Conservation (phyloP, 305 asterid genomes). For the Fraxinus albicans region DNA sequence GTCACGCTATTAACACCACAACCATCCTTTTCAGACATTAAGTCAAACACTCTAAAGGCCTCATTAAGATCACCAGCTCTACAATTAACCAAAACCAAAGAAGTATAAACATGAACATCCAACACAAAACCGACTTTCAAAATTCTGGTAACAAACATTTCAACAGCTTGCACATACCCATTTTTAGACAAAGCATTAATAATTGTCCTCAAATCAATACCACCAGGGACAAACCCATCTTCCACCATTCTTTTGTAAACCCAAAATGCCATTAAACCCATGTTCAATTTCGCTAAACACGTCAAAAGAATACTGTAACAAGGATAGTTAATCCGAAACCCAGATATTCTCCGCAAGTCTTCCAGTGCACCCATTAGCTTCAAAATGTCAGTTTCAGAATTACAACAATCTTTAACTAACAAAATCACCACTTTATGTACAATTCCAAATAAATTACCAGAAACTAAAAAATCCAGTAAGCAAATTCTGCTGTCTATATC, state of each 20-base stretch:
- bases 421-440: constrained; percentile 33
- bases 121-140: constrained; percentile 35
- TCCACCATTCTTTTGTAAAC: constrained; percentile 38
- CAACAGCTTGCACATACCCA: constrained; percentile 39
- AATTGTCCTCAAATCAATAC: constrained; percentile 38
- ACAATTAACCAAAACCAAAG: constrained; percentile 44
- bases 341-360: constrained; percentile 29
- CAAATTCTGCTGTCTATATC: constrained; percentile 33
- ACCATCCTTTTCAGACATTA: constrained; percentile 38
- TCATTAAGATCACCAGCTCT: constrained; percentile 33
- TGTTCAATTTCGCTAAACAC: constrained; percentile 39
- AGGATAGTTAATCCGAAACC: constrained; percentile 48
- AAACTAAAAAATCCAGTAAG: constrained; percentile 24
- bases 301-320: constrained; percentile 43
- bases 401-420: constrained; percentile 33
- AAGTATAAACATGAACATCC: constrained; percentile 41
- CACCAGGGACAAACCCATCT: constrained; percentile 38
- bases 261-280: constrained; percentile 38
- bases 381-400: constrained; percentile 32
- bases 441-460: constrained; percentile 25
- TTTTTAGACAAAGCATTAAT: constrained; percentile 49
- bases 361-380: constrained; percentile 39
- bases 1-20: constrained; percentile 46
- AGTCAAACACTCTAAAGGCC: constrained; percentile 45
- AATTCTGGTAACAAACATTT: constrained; percentile 36